Percentiles rank a stretch among this genome's conserved stretches.
Evolutionary conservation across 352 stramenopile genomes (phyloP).

Genomic region (Phytopythium kandeliae): DNA sequence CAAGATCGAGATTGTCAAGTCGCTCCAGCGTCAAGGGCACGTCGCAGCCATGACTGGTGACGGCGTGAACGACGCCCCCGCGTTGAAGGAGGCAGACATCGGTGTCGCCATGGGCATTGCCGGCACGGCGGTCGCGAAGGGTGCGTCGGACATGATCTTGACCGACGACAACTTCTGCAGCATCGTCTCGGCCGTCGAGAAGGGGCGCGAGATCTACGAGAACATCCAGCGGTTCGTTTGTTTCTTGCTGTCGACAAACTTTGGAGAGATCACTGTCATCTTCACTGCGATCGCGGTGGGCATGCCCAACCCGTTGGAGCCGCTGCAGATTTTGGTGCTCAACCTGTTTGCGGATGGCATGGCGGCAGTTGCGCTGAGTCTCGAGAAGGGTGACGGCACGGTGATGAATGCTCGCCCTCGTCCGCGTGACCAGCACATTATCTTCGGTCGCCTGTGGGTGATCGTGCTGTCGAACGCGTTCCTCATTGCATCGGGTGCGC

Average conservation of each 20-base stretch:
- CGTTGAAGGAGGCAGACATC: constrained; percentile 95
- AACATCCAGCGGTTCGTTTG: constrained; percentile 98
- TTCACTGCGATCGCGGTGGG: constrained; percentile 56
- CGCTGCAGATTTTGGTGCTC: constrained; percentile 96
- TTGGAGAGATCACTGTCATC: constrained; percentile 91
- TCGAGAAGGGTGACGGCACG: constrained; percentile 65
- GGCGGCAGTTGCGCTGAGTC: constrained; percentile 58
- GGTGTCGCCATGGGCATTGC: constrained; percentile 95
- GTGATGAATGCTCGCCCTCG: constrained; percentile 61
- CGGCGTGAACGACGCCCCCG: constrained; percentile 97
- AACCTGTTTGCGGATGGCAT: constrained; percentile 97
- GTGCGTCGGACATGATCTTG: constrained; percentile 97
- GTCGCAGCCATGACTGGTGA: constrained; percentile 96
- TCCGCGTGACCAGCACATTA: constrained; percentile 51
- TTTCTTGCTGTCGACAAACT: constrained; percentile 97
- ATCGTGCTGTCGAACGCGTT: constrained; percentile 61
- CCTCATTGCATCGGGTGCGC: constrained; percentile 41
- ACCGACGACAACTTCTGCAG: constrained; percentile 98
- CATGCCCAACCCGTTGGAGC: constrained; percentile 89
- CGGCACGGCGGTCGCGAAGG: constrained; percentile 97
- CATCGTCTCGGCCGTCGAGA: constrained; percentile 95
- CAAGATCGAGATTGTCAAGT: constrained; percentile 95
- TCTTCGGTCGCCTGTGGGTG: constrained; percentile 63
- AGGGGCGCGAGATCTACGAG: constrained; percentile 96
- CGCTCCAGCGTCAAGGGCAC: constrained; percentile 79